Evolutionary conservation across 148 eudicot genomes (phyloP), one percentile per base, ranked within the genome.

Genomic region (Vaccinium corymbosum): DNA sequence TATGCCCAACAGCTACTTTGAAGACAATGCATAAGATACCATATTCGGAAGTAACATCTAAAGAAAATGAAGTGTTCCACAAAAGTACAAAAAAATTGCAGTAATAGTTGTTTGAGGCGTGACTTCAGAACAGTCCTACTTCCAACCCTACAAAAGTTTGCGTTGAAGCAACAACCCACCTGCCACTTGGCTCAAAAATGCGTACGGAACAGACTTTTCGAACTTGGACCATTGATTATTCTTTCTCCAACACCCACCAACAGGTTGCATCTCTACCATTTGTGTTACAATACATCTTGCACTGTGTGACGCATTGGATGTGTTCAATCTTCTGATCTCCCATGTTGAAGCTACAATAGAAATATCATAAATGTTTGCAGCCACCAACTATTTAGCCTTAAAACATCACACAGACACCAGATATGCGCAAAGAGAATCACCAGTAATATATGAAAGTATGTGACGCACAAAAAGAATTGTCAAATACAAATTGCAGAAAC

Each of bases 131-230:
- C 42, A 19, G 76, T 15, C 52, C 8, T 29, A 51, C 64, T 51
- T 52, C 78, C 50, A n/a, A 75, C 20, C 61, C 53, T n/a, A 81
- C n/a, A 59, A 16, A 50, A 20, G 62, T 25, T 64, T 61, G 11
- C n/a, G 35, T 35, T 49, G 70, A 52, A 49, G 57, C 25, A 6
- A 84, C 7, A 56, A 87, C 93, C 73, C 80, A 97, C 99, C 99
- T 93, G 99, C 86, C 78, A 97, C 99, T 90, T 97, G 99, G 87
- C 95, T 94, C 89, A 97, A 88, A 71, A 95, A 87, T 78, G 96
- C 98, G 86, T 89, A 92, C 7, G 95, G 95, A 85, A 95, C 87
- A 87, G 93, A 90, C 79, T 88, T 93, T 87, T 95, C 99, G 81
- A 97, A 95, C 84, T 95, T 92, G 53, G 92, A 90, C 89, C 90